These are phyloP conservation scores for Phytophthora cactorum DNA, from an alignment of 352 stramenopile species.

Conservation along the genomic window DNA sequence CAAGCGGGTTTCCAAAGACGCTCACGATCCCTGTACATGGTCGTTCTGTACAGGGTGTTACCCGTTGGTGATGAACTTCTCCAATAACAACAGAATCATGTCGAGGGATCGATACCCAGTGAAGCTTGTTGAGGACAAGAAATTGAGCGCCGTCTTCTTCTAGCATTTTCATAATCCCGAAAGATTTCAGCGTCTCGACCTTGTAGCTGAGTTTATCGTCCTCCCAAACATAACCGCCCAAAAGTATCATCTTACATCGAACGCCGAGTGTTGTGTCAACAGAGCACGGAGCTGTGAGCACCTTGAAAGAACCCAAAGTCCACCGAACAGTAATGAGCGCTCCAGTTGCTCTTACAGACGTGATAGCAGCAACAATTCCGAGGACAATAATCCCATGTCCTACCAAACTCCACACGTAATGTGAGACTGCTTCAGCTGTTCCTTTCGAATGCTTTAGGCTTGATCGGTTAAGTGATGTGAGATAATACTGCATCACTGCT, in stretches of 20 bases:
- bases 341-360: conserved; percentile 7
- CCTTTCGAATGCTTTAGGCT: conserved; percentile 6
- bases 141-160: conserved; percentile 20
- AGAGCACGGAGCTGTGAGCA: conserved; percentile 7
- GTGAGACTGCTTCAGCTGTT: conserved; percentile 12
- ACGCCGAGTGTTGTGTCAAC: conserved; percentile 12
- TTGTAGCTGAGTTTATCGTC: conserved; percentile 4
- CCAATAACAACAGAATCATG: conserved; percentile 13
- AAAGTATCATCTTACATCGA: conserved; percentile 14
- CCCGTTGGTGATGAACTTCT: conserved; percentile 1
- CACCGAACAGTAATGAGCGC: conserved; percentile 9
- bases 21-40: background rate
- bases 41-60: too few relatives aligned
- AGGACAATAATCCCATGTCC: conserved; percentile 23
- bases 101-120: conserved; percentile 15
- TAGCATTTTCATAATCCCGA: conserved; percentile 11
- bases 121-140: conserved; percentile 15
- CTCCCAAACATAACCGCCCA: conserved; percentile 17
- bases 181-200: conserved; percentile 7
- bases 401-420: conserved; percentile 25
- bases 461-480: conserved; percentile 22
- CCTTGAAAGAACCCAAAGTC: conserved; percentile 11
- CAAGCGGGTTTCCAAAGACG: conserved; percentile 7
- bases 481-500: conserved; percentile 21
- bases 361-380: conserved; percentile 23